Percentiles rank a stretch among this genome's conserved stretches.
phyloP scores from a whole-genome alignment of 139 green algal species.

The Closterium sp. region DNA sequence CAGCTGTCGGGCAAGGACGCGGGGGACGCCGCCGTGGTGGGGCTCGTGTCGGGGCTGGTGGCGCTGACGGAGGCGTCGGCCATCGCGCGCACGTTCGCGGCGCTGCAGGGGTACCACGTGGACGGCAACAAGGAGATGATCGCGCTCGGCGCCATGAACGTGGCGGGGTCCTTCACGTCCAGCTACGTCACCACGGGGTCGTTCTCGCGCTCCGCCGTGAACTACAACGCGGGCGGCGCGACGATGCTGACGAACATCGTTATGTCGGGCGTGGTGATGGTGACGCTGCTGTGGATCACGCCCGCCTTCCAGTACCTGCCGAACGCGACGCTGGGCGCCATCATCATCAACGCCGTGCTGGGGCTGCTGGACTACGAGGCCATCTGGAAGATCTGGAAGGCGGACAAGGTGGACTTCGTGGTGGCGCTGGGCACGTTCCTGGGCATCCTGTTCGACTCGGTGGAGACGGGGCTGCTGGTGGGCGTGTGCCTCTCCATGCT shows the following conservation, averaged over 20 bases:
- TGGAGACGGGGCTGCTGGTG: conserved; percentile 36
- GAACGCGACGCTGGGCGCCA: conserved; percentile 20
- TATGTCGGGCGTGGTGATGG: conserved; percentile 16
- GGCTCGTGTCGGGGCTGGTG: conserved; percentile 4
- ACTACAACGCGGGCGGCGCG: conserved; percentile 25
- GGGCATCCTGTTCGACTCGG: conserved; percentile 25
- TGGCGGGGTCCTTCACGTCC: conserved; percentile 22
- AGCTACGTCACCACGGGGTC: conserved; percentile 39
- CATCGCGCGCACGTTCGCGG: conserved; percentile 46
- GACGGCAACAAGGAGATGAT: conserved; percentile 48
- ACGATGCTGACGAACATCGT: conserved; percentile 39
- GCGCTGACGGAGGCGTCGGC: conserved; percentile 35
- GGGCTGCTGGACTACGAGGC: conserved; percentile 9
- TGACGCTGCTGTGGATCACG: conserved; percentile 41
- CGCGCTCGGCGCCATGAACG: conserved; percentile 21
- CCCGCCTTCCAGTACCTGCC: conserved; percentile 35
- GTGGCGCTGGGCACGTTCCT: conserved; percentile 34
- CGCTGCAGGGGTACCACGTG: conserved; percentile 37
- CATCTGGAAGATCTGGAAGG: conserved; percentile 44
- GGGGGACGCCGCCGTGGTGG: background rate
- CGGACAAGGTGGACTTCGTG: conserved; percentile 39
- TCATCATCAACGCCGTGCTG: conserved; percentile 41
- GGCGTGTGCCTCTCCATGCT: conserved; percentile 17
- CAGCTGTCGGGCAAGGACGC: background rate
- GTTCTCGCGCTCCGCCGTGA: conserved; percentile 42